Conservation (phyloP, 2,329 filamentous ascomycete species). For the Aspergillus ochraceus region DNA sequence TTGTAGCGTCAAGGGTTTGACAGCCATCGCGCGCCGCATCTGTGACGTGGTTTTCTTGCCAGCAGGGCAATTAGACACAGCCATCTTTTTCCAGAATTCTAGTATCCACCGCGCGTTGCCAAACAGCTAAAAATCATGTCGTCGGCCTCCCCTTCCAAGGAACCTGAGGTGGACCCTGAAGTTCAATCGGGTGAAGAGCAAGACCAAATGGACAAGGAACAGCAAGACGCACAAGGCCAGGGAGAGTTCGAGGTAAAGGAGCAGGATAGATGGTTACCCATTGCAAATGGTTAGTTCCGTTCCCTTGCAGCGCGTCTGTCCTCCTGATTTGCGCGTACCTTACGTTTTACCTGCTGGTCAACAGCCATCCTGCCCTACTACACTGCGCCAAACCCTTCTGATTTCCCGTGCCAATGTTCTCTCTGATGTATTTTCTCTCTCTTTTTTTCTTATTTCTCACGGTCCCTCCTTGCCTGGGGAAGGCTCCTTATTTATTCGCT, state of each 20-base stretch:
- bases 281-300: conserved; percentile 94
- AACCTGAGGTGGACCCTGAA: conserved; percentile 82
- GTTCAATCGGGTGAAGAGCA: conserved; percentile 89
- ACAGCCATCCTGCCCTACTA: conserved; percentile 30
- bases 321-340: conserved; percentile 56
- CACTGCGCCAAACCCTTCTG: conserved; percentile 29
- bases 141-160: conserved; percentile 92
- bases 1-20: conserved; percentile 25
- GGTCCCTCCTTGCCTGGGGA: neutral
- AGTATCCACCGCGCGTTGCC: conserved; percentile 36
- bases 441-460: neutral
- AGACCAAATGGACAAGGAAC: conserved; percentile 77
- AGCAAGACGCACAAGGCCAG: conserved; percentile 72
- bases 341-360: conserved; percentile 32
- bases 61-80: conserved; percentile 39
- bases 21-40: conserved; percentile 28
- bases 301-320: conserved; percentile 37
- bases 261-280: conserved; percentile 98
- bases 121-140: conserved; percentile 76
- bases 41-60: conserved; percentile 48
- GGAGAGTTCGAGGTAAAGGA: conserved; percentile 99
- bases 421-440: conserved; percentile 6
- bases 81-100: conserved; percentile 32
- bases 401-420: conserved; percentile 20
- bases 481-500: neutral